Evolutionary conservation across 2,329 filamentous ascomycete species (phyloP).

Genomic region (Hypocrella siamensis): DNA sequence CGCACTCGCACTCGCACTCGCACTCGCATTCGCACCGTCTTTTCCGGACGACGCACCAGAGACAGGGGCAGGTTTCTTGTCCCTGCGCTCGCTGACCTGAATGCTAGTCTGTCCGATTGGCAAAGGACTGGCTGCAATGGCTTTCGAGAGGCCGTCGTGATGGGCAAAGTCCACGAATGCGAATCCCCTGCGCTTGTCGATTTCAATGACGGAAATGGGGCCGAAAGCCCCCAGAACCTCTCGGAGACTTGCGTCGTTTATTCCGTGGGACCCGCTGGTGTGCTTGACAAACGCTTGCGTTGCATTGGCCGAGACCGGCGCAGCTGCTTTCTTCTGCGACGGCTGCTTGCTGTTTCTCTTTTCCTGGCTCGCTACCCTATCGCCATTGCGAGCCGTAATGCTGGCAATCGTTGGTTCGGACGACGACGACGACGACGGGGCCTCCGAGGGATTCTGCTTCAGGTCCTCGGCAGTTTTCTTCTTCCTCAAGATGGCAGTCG

Average conservation of each 20-base stretch:
- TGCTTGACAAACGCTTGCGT: conserved; percentile 66
- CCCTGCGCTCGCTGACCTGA: conserved; percentile 71
- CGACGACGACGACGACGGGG: no score
- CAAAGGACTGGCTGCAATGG: conserved; percentile 68
- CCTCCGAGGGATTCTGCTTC: conserved; percentile 7
- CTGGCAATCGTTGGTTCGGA: conserved; percentile 3
- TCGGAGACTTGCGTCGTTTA: conserved; percentile 68
- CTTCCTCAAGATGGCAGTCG: conserved; percentile 26
- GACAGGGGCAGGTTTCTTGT: conserved; percentile 26
- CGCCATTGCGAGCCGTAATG: no score
- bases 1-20: no score
- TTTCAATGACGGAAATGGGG: conserved; percentile 63
- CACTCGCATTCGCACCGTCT: conserved; percentile 1
- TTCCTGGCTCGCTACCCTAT: conserved; percentile 5
- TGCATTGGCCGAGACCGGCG: conserved; percentile 23
- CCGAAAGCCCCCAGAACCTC: conserved; percentile 63
- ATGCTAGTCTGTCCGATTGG: conserved; percentile 73
- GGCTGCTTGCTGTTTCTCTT: conserved; percentile 9
- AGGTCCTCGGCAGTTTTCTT: conserved; percentile 17
- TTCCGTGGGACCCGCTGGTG: conserved; percentile 77
- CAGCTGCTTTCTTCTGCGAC: conserved; percentile 17
- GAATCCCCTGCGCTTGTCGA: conserved; percentile 89
- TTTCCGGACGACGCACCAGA: conserved; percentile 5
- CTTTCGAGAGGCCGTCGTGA: conserved; percentile 55
- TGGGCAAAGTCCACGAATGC: conserved; percentile 83